phyloP scores from a whole-genome alignment of 2,329 filamentous ascomycete species.

The Colletotrichum paranaense region DNA sequence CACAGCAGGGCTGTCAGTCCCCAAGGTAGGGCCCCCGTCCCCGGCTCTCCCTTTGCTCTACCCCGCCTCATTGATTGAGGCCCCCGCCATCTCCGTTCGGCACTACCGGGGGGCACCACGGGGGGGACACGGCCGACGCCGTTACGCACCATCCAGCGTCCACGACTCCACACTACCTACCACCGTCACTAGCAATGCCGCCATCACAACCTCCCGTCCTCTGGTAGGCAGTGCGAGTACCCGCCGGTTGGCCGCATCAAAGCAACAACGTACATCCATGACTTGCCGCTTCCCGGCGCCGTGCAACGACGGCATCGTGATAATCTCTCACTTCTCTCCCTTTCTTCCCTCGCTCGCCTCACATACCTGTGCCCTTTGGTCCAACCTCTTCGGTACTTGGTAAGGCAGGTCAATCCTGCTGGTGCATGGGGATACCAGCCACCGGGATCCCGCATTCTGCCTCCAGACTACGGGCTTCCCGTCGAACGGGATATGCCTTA shows the following conservation, averaged over 20 bases:
- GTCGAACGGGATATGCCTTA: neutral
- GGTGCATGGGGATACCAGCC: neutral
- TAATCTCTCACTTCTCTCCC: neutral
- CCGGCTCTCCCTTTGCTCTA: neutral
- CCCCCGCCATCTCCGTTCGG: slow-evolving; percentile 30
- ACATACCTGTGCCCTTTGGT: neutral
- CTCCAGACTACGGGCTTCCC: neutral
- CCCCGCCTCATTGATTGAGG: slow-evolving; percentile 19
- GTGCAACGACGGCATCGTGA: slow-evolving; percentile 20
- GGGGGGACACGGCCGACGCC: slow-evolving; percentile 1
- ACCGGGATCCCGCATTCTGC: neutral
- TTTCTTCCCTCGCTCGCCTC: neutral
- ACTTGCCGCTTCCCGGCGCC: neutral
- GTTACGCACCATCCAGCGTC: neutral
- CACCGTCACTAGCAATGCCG: neutral
- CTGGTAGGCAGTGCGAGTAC: neutral
- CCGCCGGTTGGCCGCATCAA: neutral
- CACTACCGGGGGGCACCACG: slow-evolving; percentile 1
- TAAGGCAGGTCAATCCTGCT: neutral
- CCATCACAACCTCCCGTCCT: neutral
- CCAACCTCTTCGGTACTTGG: neutral
- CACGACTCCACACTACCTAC: neutral
- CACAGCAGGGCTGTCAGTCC: neutral
- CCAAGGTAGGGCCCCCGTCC: neutral
- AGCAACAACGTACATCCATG: neutral